A percentile compares a stretch with the other conserved stretches of the same genome.
phyloP scores from a whole-genome alignment of 306 rosid species.

The Carpinus fangiana region DNA sequence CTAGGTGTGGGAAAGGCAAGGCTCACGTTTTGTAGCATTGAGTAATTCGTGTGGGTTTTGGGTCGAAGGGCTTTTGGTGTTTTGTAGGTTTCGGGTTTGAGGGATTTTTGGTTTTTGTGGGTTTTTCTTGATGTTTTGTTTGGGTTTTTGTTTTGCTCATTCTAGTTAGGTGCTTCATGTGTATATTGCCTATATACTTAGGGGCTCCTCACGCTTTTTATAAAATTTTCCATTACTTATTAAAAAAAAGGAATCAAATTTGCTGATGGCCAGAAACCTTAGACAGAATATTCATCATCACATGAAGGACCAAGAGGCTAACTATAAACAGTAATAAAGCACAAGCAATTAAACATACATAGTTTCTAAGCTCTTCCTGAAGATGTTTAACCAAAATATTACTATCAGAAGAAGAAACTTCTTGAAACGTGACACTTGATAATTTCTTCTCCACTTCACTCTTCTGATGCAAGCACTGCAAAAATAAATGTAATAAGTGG shows the following conservation, averaged over 20 bases:
- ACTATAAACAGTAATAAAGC: conserved; percentile 8
- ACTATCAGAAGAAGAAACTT: conserved; percentile 46
- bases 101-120: too few relatives aligned
- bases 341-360: conserved; percentile 50
- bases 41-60: too few relatives aligned
- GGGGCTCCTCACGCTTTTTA: too few relatives aligned
- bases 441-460: conserved; percentile 74
- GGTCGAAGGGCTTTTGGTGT: too few relatives aligned
- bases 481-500: conserved; percentile 19
- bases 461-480: conserved; percentile 80
- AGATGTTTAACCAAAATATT: conserved; percentile 67
- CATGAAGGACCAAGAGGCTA: not conserved
- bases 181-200: too few relatives aligned
- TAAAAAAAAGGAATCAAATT: not conserved
- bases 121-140: too few relatives aligned
- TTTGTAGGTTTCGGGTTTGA: too few relatives aligned
- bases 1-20: too few relatives aligned
- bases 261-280: conserved; percentile 6
- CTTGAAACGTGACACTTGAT: conserved; percentile 57
- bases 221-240: too few relatives aligned
- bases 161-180: too few relatives aligned
- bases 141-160: too few relatives aligned
- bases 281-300: conserved; percentile 16
- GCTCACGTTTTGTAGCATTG: too few relatives aligned
- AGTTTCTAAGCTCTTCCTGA: conserved; percentile 83